Evolutionary conservation across 345 rosid genomes (phyloP), one percentile per base, ranked within the genome.

Genomic region (Kandelia obovata): DNA sequence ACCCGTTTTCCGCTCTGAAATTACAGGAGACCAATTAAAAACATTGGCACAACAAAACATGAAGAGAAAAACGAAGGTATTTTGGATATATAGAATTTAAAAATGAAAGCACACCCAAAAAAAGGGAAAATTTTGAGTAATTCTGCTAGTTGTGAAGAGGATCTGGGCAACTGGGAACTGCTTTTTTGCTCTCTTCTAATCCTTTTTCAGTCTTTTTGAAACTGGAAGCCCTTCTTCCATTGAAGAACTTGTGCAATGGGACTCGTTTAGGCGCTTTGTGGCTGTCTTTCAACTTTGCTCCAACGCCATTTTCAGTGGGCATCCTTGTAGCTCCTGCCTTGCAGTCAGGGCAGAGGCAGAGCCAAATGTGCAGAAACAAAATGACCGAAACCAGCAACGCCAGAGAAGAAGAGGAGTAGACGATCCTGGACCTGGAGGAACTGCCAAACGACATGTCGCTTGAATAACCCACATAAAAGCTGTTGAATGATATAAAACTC

Each of bases 151-250:
- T 91, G 78, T 91, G 97, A 76, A 91, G 87, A 82, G 95, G 97
- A 83, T 91, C 92, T 78, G 95, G 92, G 81, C 95, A 87, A 70
- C 92, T 91, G 82, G 92, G 90, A 30, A 91, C 92, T 61, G 65
- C 80, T 84, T 94, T 78, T 81, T 91, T 85, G 80, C 63, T 81
- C 8, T 84, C 87, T 59, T 81, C 75, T 58, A 83, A 68, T 64
- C 85, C 90, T 63, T 79, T 75, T 28, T 56, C 69, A 5, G 77
- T 72, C 69, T 30, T 66, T 77, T 77, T 78, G 78, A 66, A 69
- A 64, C 72, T 62, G 52, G 72, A 35, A 46, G 73, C 53, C 13
- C 49, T 19, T 13, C 60, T 75, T 64, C 81, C 82, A 34, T 74
- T 62, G 66, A 86, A 88, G 70, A 78, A 79, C 64, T 71, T 84